Evolutionary conservation across 148 eudicot species (phyloP), one percentile per base, ranked within the genome.

Genomic region (Persicaria tinctoria): DNA sequence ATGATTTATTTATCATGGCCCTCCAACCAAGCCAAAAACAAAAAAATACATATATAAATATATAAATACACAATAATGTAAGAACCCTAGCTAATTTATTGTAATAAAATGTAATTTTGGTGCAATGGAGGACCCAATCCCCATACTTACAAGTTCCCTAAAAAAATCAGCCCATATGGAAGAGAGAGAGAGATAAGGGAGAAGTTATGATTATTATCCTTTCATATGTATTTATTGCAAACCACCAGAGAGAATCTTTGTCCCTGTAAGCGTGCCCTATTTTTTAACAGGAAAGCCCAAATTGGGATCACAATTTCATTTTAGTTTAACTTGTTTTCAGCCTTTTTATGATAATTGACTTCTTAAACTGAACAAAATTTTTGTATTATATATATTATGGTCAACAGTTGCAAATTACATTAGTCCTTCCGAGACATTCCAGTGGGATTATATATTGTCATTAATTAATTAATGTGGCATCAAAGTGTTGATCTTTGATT

Each of bases 231-330:
- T 54, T 54, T 54, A 54, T 54, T 54, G 59, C 59, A 54, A 54
- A 54, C 66, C 4, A 59, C 12, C 41, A 59, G 66, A 59, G 66
- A 59, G 66, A 59, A 59, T 59, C 66, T 59, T 8, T 59, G 66
- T 59, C 66, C 66, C 66, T 59, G 66, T 59, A 59, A 20, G 66
- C 66, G 66, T 59, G 66, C 66, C 66, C 10, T 18, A 23, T 23
- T 59, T 59, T 59, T 20, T 17, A 56, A 56, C 5, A 8, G 3
- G 8, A 17, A 56, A 56, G 8, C 23, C 62, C 2, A 56, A 56
- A 56, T 56, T 18, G 62, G 62, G 62, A 56, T 56, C 62, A 56
- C 27, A 56, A 56, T 56, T 5, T 17, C 62, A 6, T 5, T n/a
- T 56, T 56, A 12, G 1, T 16, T 56, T n/a, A n/a, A 1, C 1